Evolutionary conservation across 2,329 filamentous ascomycete species (phyloP), one percentile per base, ranked within the genome.

Genomic region (Penicillium frequentans): DNA sequence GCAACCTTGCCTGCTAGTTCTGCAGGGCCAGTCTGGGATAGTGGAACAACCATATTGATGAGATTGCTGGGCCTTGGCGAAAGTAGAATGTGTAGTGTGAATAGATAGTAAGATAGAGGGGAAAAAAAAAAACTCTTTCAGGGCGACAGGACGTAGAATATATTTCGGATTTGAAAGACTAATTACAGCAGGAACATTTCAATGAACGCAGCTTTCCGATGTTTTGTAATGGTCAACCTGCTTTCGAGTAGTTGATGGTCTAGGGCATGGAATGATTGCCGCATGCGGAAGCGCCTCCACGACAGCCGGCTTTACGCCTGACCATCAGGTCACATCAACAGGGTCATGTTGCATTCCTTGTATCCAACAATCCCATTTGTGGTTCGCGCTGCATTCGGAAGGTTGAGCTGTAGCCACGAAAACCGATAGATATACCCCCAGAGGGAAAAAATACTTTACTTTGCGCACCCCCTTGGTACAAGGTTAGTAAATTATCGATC

Each of bases 1-100:
- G 71, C 71, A 39, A 77, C 73, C 63, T 75, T 77, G 57, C 73
- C 73, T 58, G 67, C 62, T 46, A 69, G 64, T 59, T 67, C 64
- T n/a, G 13, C 47, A 8, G 58, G 52, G 23, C 49, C n/a, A 47
- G 37, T 31, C 21, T 58, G 59, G 46, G 59, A 49, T 46, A 62
- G 57, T 24, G 51, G 16, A 24, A 56, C 50, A 43, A 67, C 64
- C 64, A 67, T 67, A 8, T 16, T 49, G 47, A 37, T 16, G 14
- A 23, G 7, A 14, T 26, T 37, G n/a, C 26, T 37, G 10, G 10
- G 37, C 8, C 3, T 42, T 10, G 5, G 29, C 33, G 29, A 19
- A 26, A 5, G 47, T n/a, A 14, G 21, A 49, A 24, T 23, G 29
- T 35, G 19, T 13, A 23, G 11, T 35, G 13, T 48, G n/a, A 35